A percentile compares a stretch with the other conserved stretches of the same genome.
Conservation (phyloP, 129 eudicot species). For the Flaveria sonorensis region DNA sequence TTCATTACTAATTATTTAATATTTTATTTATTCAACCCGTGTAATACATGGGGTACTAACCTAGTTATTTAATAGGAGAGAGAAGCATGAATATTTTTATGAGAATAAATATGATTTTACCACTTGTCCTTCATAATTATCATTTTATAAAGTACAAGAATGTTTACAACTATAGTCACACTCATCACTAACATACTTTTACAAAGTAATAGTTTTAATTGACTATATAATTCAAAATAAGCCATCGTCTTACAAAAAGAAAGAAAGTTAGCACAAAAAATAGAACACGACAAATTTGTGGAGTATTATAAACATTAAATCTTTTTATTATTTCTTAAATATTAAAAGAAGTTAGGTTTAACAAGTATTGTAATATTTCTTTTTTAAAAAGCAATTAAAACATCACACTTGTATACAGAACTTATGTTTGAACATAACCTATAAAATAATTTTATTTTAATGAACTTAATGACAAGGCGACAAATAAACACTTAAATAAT, state of each 20-base stretch:
- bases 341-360: neutral
- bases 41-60: no score
- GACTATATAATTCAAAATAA: conserved; percentile 10
- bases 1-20: no score
- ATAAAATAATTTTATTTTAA: neutral
- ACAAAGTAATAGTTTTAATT: neutral
- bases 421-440: neutral
- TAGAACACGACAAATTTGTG: conserved; percentile 1
- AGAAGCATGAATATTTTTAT: no score
- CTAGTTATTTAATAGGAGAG: no score
- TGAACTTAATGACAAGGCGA: neutral
- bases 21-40: no score
- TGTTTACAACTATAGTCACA: neutral
- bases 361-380: neutral
- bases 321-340: neutral
- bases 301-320: no score
- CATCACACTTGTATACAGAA: neutral
- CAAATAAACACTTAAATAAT: no score
- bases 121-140: no score
- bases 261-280: neutral
- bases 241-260: neutral
- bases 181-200: neutral
- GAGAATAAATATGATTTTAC: no score
- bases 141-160: no score
- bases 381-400: neutral